A percentile compares a stretch with the other conserved stretches of the same genome.
Evolutionary conservation across 805 yeast species (phyloP).

Genomic region (Saccharomycodes ludwigii): DNA sequence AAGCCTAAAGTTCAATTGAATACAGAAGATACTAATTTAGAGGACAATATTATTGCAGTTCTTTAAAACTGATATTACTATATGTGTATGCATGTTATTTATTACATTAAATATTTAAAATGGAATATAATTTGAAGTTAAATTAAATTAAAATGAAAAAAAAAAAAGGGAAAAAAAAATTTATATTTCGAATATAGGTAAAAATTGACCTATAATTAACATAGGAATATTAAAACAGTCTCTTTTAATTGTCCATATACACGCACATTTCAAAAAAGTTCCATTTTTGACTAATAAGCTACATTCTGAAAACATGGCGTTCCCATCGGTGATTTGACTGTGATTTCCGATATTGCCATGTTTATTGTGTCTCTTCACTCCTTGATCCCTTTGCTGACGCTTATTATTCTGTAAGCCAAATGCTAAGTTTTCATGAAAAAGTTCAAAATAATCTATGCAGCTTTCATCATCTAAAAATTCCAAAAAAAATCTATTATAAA

Average conservation of each 20-base stretch:
- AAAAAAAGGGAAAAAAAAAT: not conserved
- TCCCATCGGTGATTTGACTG: conserved; percentile 8
- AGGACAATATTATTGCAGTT: conserved; percentile 19
- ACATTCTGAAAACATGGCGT: conserved; percentile 23
- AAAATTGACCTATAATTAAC: conserved; percentile 70
- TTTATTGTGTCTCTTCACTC: conserved; percentile 3
- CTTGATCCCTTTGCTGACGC: conserved; percentile 4
- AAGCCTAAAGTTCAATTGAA: conserved; percentile 17
- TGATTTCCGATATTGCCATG: too few relatives aligned
- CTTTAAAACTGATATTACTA: conserved; percentile 6
- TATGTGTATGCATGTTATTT: not conserved
- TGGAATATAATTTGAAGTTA: not conserved
- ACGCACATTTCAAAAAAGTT: conserved; percentile 46
- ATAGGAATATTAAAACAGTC: conserved; percentile 78
- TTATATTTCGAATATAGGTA: conserved; percentile 40
- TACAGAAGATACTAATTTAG: conserved; percentile 14
- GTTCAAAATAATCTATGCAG: conserved; percentile 57
- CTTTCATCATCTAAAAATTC: conserved; percentile 76
- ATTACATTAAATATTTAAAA: not conserved
- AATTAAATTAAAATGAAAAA: not conserved
- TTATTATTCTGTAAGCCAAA: conserved; percentile 27
- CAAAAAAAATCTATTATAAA: conserved; percentile 54
- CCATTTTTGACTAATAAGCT: conserved; percentile 27
- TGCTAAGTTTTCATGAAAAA: conserved; percentile 53
- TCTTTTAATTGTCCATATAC: conserved; percentile 77